Conservation (phyloP, 257 asterid species). For the Sherardia arvensis region DNA sequence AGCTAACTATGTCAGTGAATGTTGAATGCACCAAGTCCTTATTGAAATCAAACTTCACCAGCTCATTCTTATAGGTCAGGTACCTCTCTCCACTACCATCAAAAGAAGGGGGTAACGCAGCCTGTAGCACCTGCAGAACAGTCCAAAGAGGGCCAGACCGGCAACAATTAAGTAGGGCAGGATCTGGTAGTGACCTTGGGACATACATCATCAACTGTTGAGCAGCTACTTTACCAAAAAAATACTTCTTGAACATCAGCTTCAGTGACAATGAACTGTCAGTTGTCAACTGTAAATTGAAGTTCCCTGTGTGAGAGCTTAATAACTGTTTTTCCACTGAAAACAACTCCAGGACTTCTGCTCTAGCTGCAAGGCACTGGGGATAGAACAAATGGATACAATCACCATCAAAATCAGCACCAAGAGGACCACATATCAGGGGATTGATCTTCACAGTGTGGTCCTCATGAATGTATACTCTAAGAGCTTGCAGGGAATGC, state of each 20-base stretch:
- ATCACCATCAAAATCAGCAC: slow-evolving; percentile 98
- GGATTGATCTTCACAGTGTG: slow-evolving; percentile 96
- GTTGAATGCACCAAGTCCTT: slow-evolving; percentile 55
- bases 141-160: slow-evolving; percentile 75
- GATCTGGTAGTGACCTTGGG: slow-evolving; percentile 35
- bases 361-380: slow-evolving; percentile 89
- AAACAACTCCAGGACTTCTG: slow-evolving; percentile 91
- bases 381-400: slow-evolving; percentile 91
- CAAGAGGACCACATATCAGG: slow-evolving; percentile 81
- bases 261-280: slow-evolving; percentile 78
- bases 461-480: slow-evolving; percentile 77
- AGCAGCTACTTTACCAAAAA: slow-evolving; percentile 40
- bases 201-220: slow-evolving; percentile 86
- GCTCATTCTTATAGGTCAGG: slow-evolving; percentile 39
- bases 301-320: slow-evolving; percentile 96
- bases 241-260: slow-evolving; percentile 40
- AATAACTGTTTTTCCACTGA: slow-evolving; percentile 89
- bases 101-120: slow-evolving; percentile 54
- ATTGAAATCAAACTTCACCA: slow-evolving; percentile 40
- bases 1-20: slow-evolving; percentile 58
- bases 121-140: slow-evolving; percentile 62
- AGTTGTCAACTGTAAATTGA: slow-evolving; percentile 73
- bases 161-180: slow-evolving; percentile 49
- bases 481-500: slow-evolving; percentile 84
- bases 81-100: slow-evolving; percentile 71